Evolutionary conservation across 495 filamentous ascomycete genomes (phyloP).

Genomic region (Aspergillus affinis): DNA sequence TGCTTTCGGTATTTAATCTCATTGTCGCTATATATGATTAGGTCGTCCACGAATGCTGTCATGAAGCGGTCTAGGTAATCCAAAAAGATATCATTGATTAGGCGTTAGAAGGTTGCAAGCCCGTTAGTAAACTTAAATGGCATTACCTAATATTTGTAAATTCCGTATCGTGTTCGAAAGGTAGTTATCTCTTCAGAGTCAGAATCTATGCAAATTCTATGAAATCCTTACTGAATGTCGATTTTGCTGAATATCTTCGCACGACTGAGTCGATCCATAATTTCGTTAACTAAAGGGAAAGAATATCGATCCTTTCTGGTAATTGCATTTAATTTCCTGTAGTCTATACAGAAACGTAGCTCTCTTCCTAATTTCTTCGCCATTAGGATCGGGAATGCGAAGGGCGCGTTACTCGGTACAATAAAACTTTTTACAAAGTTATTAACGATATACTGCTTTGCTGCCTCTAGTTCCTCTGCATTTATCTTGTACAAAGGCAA

Average conservation of each 20-base stretch:
- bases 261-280: background rate
- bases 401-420: background rate
- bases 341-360: background rate
- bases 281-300: background rate
- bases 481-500: constrained; percentile 1
- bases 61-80: background rate
- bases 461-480: background rate
- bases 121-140: background rate
- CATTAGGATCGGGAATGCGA: background rate
- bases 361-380: background rate
- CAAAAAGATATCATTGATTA: constrained; percentile 1
- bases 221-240: background rate
- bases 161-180: background rate
- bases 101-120: background rate
- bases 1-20: background rate
- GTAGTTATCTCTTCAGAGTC: background rate
- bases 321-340: background rate
- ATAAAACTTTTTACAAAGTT: background rate
- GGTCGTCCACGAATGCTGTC: background rate
- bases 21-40: background rate
- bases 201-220: background rate
- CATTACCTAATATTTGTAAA: background rate
- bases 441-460: background rate
- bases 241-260: constrained; percentile 3
- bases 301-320: background rate